Conservation (phyloP, 805 yeast genomes). For the Hanseniaspora pseudoguilliermondii region DNA sequence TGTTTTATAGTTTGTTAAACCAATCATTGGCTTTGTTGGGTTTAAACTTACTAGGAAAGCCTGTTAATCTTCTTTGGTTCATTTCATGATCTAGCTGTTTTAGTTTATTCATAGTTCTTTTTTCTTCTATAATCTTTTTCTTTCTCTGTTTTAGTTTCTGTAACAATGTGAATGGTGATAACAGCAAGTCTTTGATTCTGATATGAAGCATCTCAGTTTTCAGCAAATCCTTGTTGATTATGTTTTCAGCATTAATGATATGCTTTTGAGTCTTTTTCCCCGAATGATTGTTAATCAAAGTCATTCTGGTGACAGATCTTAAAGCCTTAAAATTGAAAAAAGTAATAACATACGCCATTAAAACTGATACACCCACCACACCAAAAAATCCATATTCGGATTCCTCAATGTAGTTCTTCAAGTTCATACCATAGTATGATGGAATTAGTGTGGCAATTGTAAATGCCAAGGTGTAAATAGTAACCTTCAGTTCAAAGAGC, state of each 20-base stretch:
- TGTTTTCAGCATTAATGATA: slow-evolving; percentile 16
- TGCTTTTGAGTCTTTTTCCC: slow-evolving; percentile 22
- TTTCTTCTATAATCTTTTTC: not conserved
- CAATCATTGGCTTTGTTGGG: slow-evolving; percentile 7
- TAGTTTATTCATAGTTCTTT: not conserved
- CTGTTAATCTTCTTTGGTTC: not conserved
- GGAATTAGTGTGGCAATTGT: slow-evolving; percentile 77
- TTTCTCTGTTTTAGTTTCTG: slow-evolving; percentile 10
- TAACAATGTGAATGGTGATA: slow-evolving; percentile 17
- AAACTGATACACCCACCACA: slow-evolving; percentile 39
- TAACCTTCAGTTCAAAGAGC: slow-evolving; percentile 71
- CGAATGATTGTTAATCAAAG: slow-evolving; percentile 38
- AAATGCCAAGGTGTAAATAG: slow-evolving; percentile 73
- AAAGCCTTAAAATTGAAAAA: slow-evolving; percentile 44
- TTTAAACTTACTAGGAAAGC: slow-evolving; percentile 3
- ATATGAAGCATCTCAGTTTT: slow-evolving; percentile 19
- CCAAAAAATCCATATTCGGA: slow-evolving; percentile 49
- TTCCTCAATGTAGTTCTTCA: slow-evolving; percentile 66
- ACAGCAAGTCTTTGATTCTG: slow-evolving; percentile 12
- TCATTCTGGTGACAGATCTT: slow-evolving; percentile 49
- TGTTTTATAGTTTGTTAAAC: not conserved
- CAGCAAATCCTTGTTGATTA: slow-evolving; percentile 18
- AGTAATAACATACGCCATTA: slow-evolving; percentile 45
- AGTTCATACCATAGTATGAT: slow-evolving; percentile 81
- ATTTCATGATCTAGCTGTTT: slow-evolving; percentile 6